Conservation (phyloP, 1,284 basidiomycete genomes). For the Chondrostereum purpureum region DNA sequence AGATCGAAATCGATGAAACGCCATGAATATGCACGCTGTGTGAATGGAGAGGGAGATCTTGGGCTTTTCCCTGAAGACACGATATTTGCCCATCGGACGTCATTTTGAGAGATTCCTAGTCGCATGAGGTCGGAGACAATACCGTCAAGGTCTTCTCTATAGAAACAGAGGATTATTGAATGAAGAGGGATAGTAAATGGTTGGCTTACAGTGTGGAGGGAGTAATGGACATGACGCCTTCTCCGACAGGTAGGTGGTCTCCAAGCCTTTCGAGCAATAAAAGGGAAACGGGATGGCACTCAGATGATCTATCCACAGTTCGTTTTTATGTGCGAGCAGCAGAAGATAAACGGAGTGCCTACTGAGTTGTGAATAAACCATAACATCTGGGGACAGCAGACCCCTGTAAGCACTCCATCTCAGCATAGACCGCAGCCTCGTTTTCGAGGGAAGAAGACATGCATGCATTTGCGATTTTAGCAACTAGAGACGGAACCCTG, state of each 20-base stretch:
- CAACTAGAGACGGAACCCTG: too few relatives aligned
- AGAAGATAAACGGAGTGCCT: too few relatives aligned
- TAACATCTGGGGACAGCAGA: neutral
- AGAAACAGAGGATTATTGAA: too few relatives aligned
- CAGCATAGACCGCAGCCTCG: slow-evolving; percentile 26
- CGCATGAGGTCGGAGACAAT: neutral
- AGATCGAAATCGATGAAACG: neutral
- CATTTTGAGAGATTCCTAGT: neutral
- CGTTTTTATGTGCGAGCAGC: too few relatives aligned
- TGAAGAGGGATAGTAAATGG: too few relatives aligned
- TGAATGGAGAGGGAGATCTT: neutral
- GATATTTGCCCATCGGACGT: neutral
- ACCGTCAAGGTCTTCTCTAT: neutral
- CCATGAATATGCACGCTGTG: neutral
- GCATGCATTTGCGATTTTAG: too few relatives aligned
- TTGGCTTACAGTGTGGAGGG: neutral
- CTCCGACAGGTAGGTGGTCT: neutral
- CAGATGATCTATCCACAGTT: neutral
- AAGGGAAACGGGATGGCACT: neutral
- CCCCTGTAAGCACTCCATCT: slow-evolving; percentile 25
- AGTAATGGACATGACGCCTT: neutral
- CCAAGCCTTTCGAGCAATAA: neutral
- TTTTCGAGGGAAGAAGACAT: too few relatives aligned
- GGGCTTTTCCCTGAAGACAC: neutral
- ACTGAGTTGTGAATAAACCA: neutral